phyloP scores from a whole-genome alignment of 768 basidiomycete genomes.

The Leccinum sublutescens region DNA sequence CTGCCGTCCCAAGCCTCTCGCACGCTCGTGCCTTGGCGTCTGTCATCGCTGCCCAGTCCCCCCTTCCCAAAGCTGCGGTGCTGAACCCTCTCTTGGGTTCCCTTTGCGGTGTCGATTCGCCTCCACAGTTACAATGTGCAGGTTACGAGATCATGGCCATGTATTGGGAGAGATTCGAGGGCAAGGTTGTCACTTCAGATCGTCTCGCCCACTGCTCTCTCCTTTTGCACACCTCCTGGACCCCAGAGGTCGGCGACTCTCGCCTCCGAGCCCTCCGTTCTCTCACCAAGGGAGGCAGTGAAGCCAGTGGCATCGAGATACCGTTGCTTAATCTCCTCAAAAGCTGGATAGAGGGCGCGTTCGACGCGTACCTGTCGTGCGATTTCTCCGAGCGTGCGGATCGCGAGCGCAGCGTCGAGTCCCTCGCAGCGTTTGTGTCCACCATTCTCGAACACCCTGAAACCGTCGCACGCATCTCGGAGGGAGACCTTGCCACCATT shows the following conservation, averaged over 20 bases:
- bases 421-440: constrained; percentile 57
- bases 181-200: constrained; percentile 51
- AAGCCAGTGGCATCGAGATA: constrained; percentile 64
- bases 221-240: constrained; percentile 57
- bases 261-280: constrained; percentile 66
- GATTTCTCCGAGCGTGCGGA: constrained; percentile 47
- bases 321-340: constrained; percentile 54
- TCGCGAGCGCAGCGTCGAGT: constrained; percentile 61
- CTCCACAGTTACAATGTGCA: constrained; percentile 56
- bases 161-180: constrained; percentile 62
- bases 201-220: constrained; percentile 63
- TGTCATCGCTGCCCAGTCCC: constrained; percentile 48
- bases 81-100: constrained; percentile 60
- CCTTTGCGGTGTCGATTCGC: constrained; percentile 55
- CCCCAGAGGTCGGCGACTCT: constrained; percentile 66
- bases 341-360: constrained; percentile 66
- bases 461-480: constrained; percentile 58
- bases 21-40: constrained; percentile 62
- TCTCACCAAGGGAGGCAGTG: constrained; percentile 57
- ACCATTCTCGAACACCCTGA: constrained; percentile 49
- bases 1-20: constrained; percentile 61
- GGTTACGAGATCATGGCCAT: constrained; percentile 73
- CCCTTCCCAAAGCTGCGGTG: constrained; percentile 51
- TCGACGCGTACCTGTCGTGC: constrained; percentile 45
- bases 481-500: constrained; percentile 54